Base-by-base conservation (phyloP, 2,329 filamentous ascomycete genomes). In the Penicillium oxalicum region DNA sequence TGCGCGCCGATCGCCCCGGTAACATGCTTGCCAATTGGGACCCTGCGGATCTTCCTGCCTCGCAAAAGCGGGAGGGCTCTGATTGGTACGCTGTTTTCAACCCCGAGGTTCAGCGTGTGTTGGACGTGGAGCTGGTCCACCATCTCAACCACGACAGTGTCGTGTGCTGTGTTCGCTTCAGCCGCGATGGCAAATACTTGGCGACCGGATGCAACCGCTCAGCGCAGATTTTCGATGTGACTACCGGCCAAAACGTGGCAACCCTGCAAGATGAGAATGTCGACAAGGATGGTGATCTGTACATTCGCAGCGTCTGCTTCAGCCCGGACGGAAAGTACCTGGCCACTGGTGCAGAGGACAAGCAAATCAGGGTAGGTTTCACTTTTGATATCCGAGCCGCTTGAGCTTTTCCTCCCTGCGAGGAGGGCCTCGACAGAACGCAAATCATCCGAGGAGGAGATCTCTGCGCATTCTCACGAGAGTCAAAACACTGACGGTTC, bases 11-110 rank as follows among this genome's bases (percentile, higher is more conserved):
- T 44, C 73, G 74, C 60, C 80, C 82, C 13, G 81, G 81, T 50
- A 87, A 87, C 61, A 81, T 86, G 45, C 78, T 96, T 27, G 88
- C 88, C 44, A 91, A 97, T 57, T 79, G 96, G 51, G 89, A 95
- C 59, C 82, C 87, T 5, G 90, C 96, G 52, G 82, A 88, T 52
- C 78, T 97, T 36, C 89, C 91, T 28, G 81, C 86, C 1, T 84
- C 90, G 60, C 82, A 90, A 55, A 97, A 97, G 79, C 91, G 91
- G 67, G 87, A 89, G 49, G 87, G 88, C 28, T 76, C 81, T 39
- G 93, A 97, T 67, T 98, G 93, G 93, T 95, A 94, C 67, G 91
- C 88, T 39, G 88, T 97, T 56, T 98, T 96, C 79, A 96, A 98
- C 72, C 90, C 91, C 39, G 82, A 86, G 49, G 87, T 96, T 34